A percentile compares a stretch with the other conserved stretches of the same genome.
Evolutionary conservation across 208 protist species (phyloP).

Genomic region (Naegleria lovaniensis): DNA sequence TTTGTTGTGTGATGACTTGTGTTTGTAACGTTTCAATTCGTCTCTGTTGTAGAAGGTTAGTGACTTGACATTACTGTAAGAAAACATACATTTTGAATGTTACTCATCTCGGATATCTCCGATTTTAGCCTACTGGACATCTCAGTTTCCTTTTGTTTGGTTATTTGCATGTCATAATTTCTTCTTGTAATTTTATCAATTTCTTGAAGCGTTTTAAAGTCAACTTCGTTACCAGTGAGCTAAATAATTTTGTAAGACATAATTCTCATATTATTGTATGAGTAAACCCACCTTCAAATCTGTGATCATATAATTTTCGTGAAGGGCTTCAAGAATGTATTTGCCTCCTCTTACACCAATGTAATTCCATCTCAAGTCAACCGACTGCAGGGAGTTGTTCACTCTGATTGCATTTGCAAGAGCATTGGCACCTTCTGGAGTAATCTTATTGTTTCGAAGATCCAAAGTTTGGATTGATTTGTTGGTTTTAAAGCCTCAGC

Average conservation of each 20-base stretch:
- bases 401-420: not conserved
- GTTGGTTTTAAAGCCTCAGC: not conserved
- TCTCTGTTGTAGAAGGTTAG: not conserved
- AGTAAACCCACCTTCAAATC: not conserved
- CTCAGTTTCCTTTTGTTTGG: not conserved
- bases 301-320: not conserved
- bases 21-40: not conserved
- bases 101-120: not conserved
- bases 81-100: not conserved
- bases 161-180: not conserved
- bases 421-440: not conserved
- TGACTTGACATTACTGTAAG: not conserved
- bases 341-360: not conserved
- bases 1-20: not conserved
- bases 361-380: slow-evolving; percentile 16
- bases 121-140: not conserved
- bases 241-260: too few species aligned
- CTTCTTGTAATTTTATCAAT: not conserved
- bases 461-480: not conserved
- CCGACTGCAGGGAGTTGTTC: not conserved
- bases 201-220: not conserved
- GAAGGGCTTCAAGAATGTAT: not conserved
- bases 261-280: too few species aligned
- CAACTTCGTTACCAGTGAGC: slow-evolving; percentile 1
- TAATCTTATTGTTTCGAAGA: slow-evolving; percentile 23